Conservation (phyloP, 1,284 basidiomycete species). For the Lentinula novae-zelandiae region DNA sequence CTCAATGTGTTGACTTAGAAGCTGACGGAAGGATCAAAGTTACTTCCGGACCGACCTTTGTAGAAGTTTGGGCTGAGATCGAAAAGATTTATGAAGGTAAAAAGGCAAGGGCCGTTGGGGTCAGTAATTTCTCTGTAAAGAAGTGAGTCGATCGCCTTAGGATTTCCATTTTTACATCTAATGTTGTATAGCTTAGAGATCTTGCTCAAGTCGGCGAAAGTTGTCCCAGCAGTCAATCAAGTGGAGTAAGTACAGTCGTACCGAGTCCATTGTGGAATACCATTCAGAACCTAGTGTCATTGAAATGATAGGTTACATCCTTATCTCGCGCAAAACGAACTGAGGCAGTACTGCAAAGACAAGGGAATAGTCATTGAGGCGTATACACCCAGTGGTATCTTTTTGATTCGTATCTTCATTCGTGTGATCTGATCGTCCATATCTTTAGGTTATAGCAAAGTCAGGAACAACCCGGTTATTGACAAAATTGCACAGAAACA, state of each 20-base stretch:
- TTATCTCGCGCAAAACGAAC: slow-evolving; percentile 20
- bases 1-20: slow-evolving; percentile 24
- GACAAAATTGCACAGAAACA: slow-evolving; percentile 38
- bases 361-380: slow-evolving; percentile 22
- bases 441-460: slow-evolving; percentile 31
- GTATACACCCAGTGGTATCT: slow-evolving; percentile 22
- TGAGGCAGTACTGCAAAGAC: slow-evolving; percentile 19
- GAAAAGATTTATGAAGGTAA: slow-evolving; percentile 20
- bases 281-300: not conserved
- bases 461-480: slow-evolving; percentile 38
- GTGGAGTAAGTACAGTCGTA: slow-evolving; percentile 19
- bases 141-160: slow-evolving; percentile 17
- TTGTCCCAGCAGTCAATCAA: slow-evolving; percentile 23
- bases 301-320: slow-evolving; percentile 21
- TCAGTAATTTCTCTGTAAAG: slow-evolving; percentile 30
- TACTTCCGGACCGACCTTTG: slow-evolving; percentile 19
- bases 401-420: not conserved
- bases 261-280: not conserved
- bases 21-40: slow-evolving; percentile 18
- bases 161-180: not conserved
- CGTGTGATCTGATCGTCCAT: not conserved
- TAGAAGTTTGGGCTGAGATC: slow-evolving; percentile 22
- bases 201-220: slow-evolving; percentile 18
- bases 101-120: slow-evolving; percentile 41
- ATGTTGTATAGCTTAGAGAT: slow-evolving; percentile 26